phyloP scores from a whole-genome alignment of 2,329 filamentous ascomycete genomes.

The Fusarium brachygibbosum region DNA sequence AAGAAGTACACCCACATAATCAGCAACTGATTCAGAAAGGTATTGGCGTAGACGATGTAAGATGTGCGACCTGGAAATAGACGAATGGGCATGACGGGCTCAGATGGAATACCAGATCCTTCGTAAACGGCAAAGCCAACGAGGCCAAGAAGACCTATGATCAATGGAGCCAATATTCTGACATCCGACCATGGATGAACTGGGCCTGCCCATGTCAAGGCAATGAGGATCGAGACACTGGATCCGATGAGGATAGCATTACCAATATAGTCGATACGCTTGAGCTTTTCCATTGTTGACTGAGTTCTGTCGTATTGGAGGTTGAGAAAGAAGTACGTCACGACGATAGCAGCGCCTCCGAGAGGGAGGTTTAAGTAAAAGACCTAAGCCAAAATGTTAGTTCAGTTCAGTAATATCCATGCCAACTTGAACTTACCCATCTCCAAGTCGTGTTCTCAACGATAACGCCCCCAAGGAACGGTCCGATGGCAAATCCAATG shows the following conservation, averaged over 20 bases:
- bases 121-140: constrained; percentile 41
- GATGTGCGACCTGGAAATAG: constrained; percentile 44
- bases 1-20: constrained; percentile 58
- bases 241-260: constrained; percentile 58
- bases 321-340: constrained; percentile 56
- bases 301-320: constrained; percentile 49
- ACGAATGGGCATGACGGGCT: constrained; percentile 47
- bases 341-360: constrained; percentile 51
- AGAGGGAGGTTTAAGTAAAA: constrained; percentile 62
- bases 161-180: constrained; percentile 58
- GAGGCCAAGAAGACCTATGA: constrained; percentile 46
- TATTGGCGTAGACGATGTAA: constrained; percentile 42
- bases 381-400: constrained; percentile 38
- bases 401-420: not conserved
- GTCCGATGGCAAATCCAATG: constrained; percentile 54
- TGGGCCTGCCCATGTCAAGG: constrained; percentile 61
- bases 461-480: constrained; percentile 52
- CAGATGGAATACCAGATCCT: constrained; percentile 35
- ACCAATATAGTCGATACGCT: constrained; percentile 61
- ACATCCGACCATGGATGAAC: constrained; percentile 58
- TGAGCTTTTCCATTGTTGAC: constrained; percentile 49
- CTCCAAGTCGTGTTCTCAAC: constrained; percentile 55
- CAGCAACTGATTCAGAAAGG: constrained; percentile 41
- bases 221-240: constrained; percentile 57
- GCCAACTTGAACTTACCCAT: constrained; percentile 48